These are phyloP conservation scores for Phytophthora aleatoria DNA, from an alignment of 352 stramenopile genomes.

Conservation along the genomic window DNA sequence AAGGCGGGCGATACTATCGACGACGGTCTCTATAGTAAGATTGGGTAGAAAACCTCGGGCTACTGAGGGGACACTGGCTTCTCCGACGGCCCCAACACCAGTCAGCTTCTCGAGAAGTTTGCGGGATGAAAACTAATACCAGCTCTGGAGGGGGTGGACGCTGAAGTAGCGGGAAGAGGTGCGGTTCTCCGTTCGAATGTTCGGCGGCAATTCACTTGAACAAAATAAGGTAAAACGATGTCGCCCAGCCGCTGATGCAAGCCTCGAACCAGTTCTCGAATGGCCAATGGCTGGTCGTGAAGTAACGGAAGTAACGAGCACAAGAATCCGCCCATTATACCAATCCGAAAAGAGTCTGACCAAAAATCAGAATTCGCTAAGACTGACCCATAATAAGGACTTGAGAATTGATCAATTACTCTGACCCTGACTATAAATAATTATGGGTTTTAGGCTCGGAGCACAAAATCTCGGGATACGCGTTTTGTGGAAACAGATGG, in stretches of 20 bases:
- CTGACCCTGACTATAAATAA: too few relatives aligned
- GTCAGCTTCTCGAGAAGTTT: slow-evolving; percentile 25
- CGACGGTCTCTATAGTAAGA: slow-evolving; percentile 18
- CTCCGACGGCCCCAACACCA: slow-evolving; percentile 28
- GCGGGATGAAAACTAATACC: slow-evolving; percentile 33
- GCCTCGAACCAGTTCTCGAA: slow-evolving; percentile 7
- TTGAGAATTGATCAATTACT: background rate
- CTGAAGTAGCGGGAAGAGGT: slow-evolving; percentile 39
- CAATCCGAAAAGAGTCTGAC: background rate
- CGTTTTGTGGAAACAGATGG: too few relatives aligned
- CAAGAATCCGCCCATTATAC: background rate
- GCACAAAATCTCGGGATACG: too few relatives aligned
- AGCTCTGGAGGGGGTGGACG: background rate
- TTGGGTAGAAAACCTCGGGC: slow-evolving; percentile 11
- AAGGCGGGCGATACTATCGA: slow-evolving; percentile 12
- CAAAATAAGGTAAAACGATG: slow-evolving; percentile 2
- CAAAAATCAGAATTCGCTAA: background rate
- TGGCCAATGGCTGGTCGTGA: slow-evolving; percentile 6
- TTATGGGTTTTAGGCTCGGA: too few relatives aligned
- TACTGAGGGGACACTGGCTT: slow-evolving; percentile 22
- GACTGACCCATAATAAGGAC: background rate
- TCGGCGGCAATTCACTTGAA: background rate
- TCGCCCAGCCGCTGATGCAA: slow-evolving; percentile 11
- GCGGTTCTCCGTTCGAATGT: slow-evolving; percentile 14
- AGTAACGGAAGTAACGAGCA: slow-evolving; percentile 8